Evolutionary conservation across 208 protist genomes (phyloP), one percentile per base, ranked within the genome.

Genomic region (Trypanosoma platydactyli): DNA sequence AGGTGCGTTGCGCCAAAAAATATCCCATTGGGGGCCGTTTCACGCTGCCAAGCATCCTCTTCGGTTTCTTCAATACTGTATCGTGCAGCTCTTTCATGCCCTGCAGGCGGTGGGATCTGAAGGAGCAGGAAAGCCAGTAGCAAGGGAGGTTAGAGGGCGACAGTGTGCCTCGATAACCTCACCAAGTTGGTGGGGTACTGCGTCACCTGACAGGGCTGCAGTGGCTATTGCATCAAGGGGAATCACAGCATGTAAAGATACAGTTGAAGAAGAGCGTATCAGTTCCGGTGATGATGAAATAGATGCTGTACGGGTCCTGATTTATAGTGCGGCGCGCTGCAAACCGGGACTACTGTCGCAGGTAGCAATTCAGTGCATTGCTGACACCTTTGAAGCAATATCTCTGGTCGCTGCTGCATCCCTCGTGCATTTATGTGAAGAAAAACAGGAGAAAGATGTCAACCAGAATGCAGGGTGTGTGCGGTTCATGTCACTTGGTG

Each of bases 361-460:
- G 12, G 20, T 25, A 5, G 54, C 30, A 45, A 33, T 33, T 24
- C 13, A 61, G 0, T 59, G 54, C 24, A 69, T 69, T 22, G 13
- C 5, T 16, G 33, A 57, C 25, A 27, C 29, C 20, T 69, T 69
- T 62, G 54, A 69, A 11, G 52, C 3, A 27, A 61, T 69, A 45
- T n/a, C 40, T 0, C n/a, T 69, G 6, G 53, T 42, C 22, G 64
- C 64, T 20, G 64, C 64, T 0, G 52, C 54, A 18, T 69, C 64
- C 35, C 42, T 59, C 20, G 53, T 61, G 16, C 27, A 20, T 58
- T 13, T 20, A 12, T 48, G 25, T 58, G 51, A 50, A 11, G 51
- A 59, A 4, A 38, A 5, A 0, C 15, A 50, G 49, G 13, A 24
- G 33, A 25, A 18, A 3, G 22, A n/a, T 20, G 3, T 15, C n/a